Evolutionary conservation across 2,329 filamentous ascomycete species (phyloP).

Genomic region (Hypoxylon sp.): DNA sequence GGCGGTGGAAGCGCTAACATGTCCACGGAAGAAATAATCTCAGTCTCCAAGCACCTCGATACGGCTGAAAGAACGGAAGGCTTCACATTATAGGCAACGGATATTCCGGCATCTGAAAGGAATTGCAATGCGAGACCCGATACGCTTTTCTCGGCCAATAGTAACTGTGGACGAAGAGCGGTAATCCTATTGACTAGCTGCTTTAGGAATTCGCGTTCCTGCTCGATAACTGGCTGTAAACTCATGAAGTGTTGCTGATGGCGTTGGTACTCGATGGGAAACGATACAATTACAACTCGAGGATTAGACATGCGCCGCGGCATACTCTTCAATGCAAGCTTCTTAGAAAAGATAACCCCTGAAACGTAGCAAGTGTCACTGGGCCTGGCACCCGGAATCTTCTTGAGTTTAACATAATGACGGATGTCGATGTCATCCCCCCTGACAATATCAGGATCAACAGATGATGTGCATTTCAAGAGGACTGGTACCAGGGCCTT

Average conservation of each 20-base stretch:
- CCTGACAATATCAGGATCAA: slow-evolving; percentile 87
- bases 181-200: slow-evolving; percentile 93
- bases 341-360: slow-evolving; percentile 96
- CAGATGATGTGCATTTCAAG: slow-evolving; percentile 89
- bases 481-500: slow-evolving; percentile 90
- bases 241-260: slow-evolving; percentile 98
- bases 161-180: slow-evolving; percentile 81
- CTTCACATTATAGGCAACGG: slow-evolving; percentile 96
- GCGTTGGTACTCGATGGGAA: slow-evolving; percentile 93
- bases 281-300: slow-evolving; percentile 90
- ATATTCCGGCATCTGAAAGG: slow-evolving; percentile 86
- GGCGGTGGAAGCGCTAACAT: slow-evolving; percentile 78
- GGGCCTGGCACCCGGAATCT: slow-evolving; percentile 88
- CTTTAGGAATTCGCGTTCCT: slow-evolving; percentile 91
- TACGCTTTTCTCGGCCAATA: slow-evolving; percentile 93
- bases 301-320: slow-evolving; percentile 83
- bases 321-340: slow-evolving; percentile 96
- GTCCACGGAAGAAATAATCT: slow-evolving; percentile 93
- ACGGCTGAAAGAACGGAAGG: slow-evolving; percentile 95
- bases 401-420: slow-evolving; percentile 97
- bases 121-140: slow-evolving; percentile 91
- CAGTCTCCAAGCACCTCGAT: slow-evolving; percentile 87
- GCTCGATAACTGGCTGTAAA: slow-evolving; percentile 92
- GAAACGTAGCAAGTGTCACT: slow-evolving; percentile 96
- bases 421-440: slow-evolving; percentile 97